phyloP scores from a whole-genome alignment of 2,329 filamentous ascomycete species.

The Venturia nashicola region DNA sequence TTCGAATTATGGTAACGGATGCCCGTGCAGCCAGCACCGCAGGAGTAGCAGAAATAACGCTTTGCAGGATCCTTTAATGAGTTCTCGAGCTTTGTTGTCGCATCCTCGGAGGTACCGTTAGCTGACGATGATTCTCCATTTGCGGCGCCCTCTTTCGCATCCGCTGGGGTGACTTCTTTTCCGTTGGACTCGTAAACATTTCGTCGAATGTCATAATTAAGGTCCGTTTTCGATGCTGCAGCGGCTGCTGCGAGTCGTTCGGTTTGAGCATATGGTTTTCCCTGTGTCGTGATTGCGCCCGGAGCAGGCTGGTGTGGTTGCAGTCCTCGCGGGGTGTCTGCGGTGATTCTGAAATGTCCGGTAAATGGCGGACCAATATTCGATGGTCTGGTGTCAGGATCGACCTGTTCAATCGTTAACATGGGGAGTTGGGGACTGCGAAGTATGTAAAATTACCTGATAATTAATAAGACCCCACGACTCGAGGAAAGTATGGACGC shows the following conservation, averaged over 20 bases:
- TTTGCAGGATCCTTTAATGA: conserved; percentile 51
- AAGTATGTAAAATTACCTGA: conserved; percentile 50
- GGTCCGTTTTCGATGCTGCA: conserved; percentile 59
- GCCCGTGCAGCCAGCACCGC: conserved; percentile 76
- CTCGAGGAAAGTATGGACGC: conserved; percentile 93
- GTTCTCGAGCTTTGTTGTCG: conserved; percentile 50
- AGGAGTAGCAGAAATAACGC: conserved; percentile 73
- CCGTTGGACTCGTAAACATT: conserved; percentile 92
- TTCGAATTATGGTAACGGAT: conserved; percentile 61
- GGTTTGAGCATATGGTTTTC: conserved; percentile 53
- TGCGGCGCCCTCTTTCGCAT: conserved; percentile 42
- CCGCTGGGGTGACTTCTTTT: conserved; percentile 64
- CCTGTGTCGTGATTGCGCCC: conserved; percentile 49
- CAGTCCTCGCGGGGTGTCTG: conserved; percentile 86
- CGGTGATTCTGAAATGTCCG: conserved; percentile 91
- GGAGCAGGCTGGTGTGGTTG: conserved; percentile 91
- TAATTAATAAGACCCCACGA: conserved; percentile 99
- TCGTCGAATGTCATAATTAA: conserved; percentile 84
- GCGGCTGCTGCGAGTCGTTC: conserved; percentile 57
- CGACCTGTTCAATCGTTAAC: conserved; percentile 50
- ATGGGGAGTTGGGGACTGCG: background rate
- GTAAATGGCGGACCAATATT: conserved; percentile 95
- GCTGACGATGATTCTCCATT: conserved; percentile 51
- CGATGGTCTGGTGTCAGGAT: conserved; percentile 87
- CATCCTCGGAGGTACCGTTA: conserved; percentile 52